Conservation (phyloP, 345 rosid species). For the Citrus glauca region DNA sequence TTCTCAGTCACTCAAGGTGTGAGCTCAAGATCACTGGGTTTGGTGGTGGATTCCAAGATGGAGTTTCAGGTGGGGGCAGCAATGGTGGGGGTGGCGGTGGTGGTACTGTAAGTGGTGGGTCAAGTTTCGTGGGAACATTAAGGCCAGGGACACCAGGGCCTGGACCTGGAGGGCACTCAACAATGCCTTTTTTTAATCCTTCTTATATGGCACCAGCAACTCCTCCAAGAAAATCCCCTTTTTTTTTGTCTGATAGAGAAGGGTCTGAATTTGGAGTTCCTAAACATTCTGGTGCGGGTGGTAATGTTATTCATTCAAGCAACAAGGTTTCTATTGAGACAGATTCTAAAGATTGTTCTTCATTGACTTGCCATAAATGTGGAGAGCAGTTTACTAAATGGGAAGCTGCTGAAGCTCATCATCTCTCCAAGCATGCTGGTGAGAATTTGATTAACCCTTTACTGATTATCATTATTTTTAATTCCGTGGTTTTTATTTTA, state of each 20-base stretch:
- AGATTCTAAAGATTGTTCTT: conserved; percentile 50
- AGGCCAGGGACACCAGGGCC: conserved; percentile 93
- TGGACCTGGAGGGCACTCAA: conserved; percentile 56
- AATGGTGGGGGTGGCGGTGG: conserved; percentile 13
- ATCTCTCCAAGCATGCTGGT: conserved; percentile 99
- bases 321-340: conserved; percentile 56
- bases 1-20: conserved; percentile 84
- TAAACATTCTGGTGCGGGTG: conserved; percentile 23
- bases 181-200: conserved; percentile 74
- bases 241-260: conserved; percentile 46
- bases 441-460: conserved; percentile 7
- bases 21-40: conserved; percentile 93
- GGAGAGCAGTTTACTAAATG: conserved; percentile 88
- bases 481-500: background rate
- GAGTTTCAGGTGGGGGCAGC: conserved; percentile 24
- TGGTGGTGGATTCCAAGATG: conserved; percentile 60
- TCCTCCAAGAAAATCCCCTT: conserved; percentile 55
- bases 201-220: conserved; percentile 49
- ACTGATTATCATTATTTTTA: background rate
- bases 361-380: conserved; percentile 89
- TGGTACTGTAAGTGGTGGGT: conserved; percentile 30
- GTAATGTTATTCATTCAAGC: conserved; percentile 37
- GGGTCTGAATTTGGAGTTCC: conserved; percentile 40
- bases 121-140: conserved; percentile 76
- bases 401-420: conserved; percentile 96